Conservation (phyloP, 2,329 filamentous ascomycete species). For the Aureobasidium sp. region DNA sequence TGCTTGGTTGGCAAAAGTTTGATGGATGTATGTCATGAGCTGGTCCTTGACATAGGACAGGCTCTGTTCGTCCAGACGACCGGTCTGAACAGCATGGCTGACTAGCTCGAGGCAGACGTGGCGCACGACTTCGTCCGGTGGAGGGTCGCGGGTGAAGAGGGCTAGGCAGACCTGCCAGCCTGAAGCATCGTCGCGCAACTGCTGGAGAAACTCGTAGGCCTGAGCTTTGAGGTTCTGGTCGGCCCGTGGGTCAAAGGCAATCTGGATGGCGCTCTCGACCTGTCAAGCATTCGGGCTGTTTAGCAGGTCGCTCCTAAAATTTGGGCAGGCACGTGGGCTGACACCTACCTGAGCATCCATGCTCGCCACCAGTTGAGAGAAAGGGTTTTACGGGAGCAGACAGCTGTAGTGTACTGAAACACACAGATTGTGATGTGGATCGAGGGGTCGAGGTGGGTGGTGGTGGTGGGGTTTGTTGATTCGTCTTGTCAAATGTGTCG, state of each 20-base stretch:
- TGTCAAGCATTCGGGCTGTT: constrained; percentile 32
- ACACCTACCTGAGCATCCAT: constrained; percentile 18
- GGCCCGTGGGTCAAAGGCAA: constrained; percentile 77
- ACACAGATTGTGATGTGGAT: neutral
- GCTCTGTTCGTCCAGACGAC: constrained; percentile 65
- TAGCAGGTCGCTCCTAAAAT: neutral
- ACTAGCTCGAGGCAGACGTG: constrained; percentile 87
- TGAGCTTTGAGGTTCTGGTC: constrained; percentile 70
- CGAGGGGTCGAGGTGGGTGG: neutral
- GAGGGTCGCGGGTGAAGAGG: constrained; percentile 74
- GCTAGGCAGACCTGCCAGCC: constrained; percentile 85
- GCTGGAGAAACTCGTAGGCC: constrained; percentile 72
- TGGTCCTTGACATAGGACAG: constrained; percentile 72
- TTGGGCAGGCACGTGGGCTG: neutral
- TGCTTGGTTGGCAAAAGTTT: constrained; percentile 58
- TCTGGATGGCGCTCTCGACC: constrained; percentile 93
- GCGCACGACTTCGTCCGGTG: constrained; percentile 73
- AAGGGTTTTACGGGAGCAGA: neutral
- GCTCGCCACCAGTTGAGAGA: constrained; percentile 8
- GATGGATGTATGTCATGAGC: constrained; percentile 71
- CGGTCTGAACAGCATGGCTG: constrained; percentile 81
- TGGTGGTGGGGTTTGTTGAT: constrained; percentile 10
- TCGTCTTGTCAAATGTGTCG: neutral
- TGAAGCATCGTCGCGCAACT: constrained; percentile 71
- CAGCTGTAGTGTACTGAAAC: constrained; percentile 9